Evolutionary conservation across 169 alveolate genomes (phyloP), one percentile per base, ranked within the genome.

Genomic region (Plasmodium inui): DNA sequence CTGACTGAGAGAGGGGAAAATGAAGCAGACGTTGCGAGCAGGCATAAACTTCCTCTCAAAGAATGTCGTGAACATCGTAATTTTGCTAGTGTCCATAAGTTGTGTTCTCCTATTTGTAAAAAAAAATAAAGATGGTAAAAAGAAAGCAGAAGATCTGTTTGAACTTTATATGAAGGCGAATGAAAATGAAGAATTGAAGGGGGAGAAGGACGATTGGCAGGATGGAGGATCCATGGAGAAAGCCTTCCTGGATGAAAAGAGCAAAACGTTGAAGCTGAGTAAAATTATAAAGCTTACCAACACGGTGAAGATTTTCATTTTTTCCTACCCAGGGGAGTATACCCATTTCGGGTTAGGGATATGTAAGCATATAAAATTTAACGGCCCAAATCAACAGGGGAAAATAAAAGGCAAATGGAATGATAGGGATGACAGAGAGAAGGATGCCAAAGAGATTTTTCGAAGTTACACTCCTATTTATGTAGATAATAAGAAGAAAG

Each of bases 381-480:
- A 30, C 19, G 82, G 83, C 6, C 37, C 34, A 14, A 91, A 91
- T 82, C 8, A 28, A 10, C 32, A 91, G 32, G 95, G 95, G 9
- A 82, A 82, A 72, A 53, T 91, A 82, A 53, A 71, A 82, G 92
- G 92, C n/a, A 81, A 82, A 81, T 91, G 95, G 95, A 91, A 91
- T 46, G 78, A 82, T 32, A 81, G 30, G 26, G 89, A 76, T 8
- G 95, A 91, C 83, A 78, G 32, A 28, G 95, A 91, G 71, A 82
- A 70, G 32, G 67, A 80, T 82, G 71, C 78, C 26, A 46, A 44
- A n/a, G 76, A 91, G 26, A 91, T 91, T 50, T 70, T 32, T 74
- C 57, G 97, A 71, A 95, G 96, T 46, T 96, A 95, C 89, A 95
- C 98, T 28, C 98, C 98, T 37, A 53, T 96, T 1, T 96, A 92